Percentiles rank a stretch among this genome's conserved stretches.
Evolutionary conservation across 1,284 basidiomycete genomes (phyloP).

Genomic region (Ustilago bromivora): DNA sequence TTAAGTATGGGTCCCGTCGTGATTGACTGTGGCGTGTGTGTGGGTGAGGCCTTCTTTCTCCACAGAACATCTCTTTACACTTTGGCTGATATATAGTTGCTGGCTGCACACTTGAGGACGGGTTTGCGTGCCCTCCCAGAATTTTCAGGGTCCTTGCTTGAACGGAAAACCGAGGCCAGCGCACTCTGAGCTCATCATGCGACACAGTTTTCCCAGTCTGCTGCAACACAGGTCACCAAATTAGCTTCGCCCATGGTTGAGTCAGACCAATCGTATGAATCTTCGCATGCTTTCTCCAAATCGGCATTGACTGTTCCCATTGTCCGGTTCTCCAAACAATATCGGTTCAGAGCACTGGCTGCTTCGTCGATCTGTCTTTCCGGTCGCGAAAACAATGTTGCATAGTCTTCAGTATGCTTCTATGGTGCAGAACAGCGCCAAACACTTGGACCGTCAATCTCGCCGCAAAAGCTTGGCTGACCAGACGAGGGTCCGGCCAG

Average conservation of each 20-base stretch:
- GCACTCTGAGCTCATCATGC: background rate
- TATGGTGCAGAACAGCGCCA: too few relatives aligned
- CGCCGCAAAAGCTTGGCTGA: background rate
- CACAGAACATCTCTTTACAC: conserved; percentile 7
- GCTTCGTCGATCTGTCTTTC: background rate
- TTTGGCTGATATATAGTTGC: background rate
- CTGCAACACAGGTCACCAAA: background rate
- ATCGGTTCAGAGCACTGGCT: background rate
- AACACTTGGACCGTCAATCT: background rate
- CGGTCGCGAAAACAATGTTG: background rate
- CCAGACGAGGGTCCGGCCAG: background rate
- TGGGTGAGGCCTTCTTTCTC: background rate
- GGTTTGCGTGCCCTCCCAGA: background rate
- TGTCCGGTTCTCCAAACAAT: background rate
- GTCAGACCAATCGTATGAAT: background rate
- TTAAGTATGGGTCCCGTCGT: background rate
- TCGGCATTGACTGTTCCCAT: background rate
- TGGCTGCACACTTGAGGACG: background rate
- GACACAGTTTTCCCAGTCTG: background rate
- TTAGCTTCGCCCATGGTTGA: background rate
- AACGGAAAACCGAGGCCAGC: background rate
- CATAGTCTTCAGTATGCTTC: background rate
- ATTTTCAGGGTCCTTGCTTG: conserved; percentile 12
- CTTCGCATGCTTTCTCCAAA: background rate
- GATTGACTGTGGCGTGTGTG: background rate